Conservation (phyloP, 768 basidiomycete genomes). For the Dentipellis sp. region DNA sequence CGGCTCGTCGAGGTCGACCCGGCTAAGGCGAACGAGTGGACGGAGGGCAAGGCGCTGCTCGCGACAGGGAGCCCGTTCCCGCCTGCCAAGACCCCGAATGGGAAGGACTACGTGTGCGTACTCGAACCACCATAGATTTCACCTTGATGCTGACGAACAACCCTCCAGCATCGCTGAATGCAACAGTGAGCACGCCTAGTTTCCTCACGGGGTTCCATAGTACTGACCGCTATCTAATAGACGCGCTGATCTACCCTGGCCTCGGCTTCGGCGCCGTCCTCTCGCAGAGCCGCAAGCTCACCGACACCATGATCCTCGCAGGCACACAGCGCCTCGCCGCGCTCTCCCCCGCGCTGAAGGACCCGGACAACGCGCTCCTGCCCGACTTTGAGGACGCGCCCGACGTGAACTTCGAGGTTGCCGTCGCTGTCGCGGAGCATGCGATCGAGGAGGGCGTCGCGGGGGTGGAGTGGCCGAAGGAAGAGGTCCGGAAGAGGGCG, state of each 20-base stretch:
- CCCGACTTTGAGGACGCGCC: slow-evolving; percentile 74
- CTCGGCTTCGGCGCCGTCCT: slow-evolving; percentile 77
- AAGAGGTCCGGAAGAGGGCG: slow-evolving; percentile 45
- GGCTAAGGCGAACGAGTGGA: slow-evolving; percentile 67
- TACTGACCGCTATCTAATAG: slow-evolving; percentile 19
- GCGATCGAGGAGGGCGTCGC: slow-evolving; percentile 67
- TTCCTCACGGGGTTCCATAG: not conserved
- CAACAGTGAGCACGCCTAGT: slow-evolving; percentile 36
- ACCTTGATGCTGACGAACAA: not conserved
- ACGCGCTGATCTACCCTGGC: slow-evolving; percentile 79
- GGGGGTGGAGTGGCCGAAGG: slow-evolving; percentile 46
- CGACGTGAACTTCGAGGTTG: slow-evolving; percentile 70
- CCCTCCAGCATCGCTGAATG: slow-evolving; percentile 57
- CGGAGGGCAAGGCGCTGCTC: slow-evolving; percentile 66
- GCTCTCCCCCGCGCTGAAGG: slow-evolving; percentile 64
- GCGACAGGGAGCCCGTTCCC: slow-evolving; percentile 84
- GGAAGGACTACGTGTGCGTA: slow-evolving; percentile 57
- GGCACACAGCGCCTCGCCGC: slow-evolving; percentile 67
- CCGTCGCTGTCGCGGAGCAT: slow-evolving; percentile 69
- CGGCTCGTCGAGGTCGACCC: slow-evolving; percentile 68
- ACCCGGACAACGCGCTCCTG: slow-evolving; percentile 63
- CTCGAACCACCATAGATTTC: not conserved
- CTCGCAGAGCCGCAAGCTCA: slow-evolving; percentile 49
- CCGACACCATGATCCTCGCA: slow-evolving; percentile 84
- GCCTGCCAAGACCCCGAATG: slow-evolving; percentile 54